A percentile compares a stretch with the other conserved stretches of the same genome.
Conservation (phyloP, 345 rosid genomes). For the Melaleuca quinquenervia region DNA sequence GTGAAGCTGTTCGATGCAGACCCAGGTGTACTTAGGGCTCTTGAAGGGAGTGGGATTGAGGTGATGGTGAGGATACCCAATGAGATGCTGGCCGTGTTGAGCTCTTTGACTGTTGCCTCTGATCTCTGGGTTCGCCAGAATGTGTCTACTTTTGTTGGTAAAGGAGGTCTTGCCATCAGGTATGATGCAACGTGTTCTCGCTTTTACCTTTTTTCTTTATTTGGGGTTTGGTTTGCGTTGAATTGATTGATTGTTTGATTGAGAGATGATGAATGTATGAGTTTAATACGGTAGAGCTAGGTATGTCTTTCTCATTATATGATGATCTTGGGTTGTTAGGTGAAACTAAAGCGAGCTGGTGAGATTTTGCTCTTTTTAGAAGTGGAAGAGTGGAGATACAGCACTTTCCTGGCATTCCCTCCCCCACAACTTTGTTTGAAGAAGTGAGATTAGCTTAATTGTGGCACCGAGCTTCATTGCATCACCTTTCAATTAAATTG, state of each 20-base stretch:
- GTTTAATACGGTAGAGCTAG: background rate
- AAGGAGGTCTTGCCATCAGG: slow-evolving; percentile 83
- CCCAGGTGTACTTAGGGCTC: slow-evolving; percentile 42
- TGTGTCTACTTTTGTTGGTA: slow-evolving; percentile 57
- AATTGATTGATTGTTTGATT: background rate
- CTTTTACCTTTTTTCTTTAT: background rate
- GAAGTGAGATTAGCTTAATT: background rate
- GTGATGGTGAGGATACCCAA: slow-evolving; percentile 93
- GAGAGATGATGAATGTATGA: background rate
- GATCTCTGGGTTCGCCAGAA: slow-evolving; percentile 82
- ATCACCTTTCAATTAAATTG: background rate
- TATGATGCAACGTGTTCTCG: background rate
- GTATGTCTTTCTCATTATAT: background rate
- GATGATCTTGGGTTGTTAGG: background rate
- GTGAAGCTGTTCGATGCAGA: slow-evolving; percentile 89
- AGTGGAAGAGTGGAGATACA: background rate
- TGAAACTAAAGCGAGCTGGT: background rate
- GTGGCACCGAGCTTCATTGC: no score
- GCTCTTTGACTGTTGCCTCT: slow-evolving; percentile 41
- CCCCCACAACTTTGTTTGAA: background rate
- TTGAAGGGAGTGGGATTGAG: slow-evolving; percentile 74
- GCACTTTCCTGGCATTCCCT: background rate
- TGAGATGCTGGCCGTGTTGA: slow-evolving; percentile 46
- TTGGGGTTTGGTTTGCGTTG: background rate
- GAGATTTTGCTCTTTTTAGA: background rate